Conservation (phyloP, 1,139 yeast species). For the Trichomonascaceae sp. region DNA sequence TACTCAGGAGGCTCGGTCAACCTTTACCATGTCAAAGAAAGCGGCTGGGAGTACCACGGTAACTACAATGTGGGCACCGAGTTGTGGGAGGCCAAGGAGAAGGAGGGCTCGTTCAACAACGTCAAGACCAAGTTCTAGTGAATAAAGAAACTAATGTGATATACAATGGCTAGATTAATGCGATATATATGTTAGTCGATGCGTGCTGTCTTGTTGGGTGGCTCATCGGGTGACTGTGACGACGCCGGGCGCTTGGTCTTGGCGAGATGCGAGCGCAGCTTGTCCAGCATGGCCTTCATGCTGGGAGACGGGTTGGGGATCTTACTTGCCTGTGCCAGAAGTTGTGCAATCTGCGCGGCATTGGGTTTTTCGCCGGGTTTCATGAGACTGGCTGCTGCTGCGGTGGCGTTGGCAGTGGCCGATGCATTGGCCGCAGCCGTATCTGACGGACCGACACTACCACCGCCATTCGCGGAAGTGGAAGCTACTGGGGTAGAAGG, state of each 20-base stretch:
- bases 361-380: constrained; percentile 4
- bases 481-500: constrained; percentile 1
- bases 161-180: constrained; percentile 3
- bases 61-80: constrained; percentile 84
- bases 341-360: constrained; percentile 22
- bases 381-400: constrained; percentile 2
- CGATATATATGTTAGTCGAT: constrained; percentile 4
- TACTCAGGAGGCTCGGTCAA: constrained; percentile 96
- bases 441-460: background rate
- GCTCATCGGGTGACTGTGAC: constrained; percentile 7
- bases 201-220: constrained; percentile 11
- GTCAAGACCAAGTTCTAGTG: constrained; percentile 34
- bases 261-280: constrained; percentile 23
- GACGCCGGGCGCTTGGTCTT: constrained; percentile 12
- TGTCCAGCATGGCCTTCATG: constrained; percentile 23
- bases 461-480: constrained; percentile 1
- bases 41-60: constrained; percentile 95
- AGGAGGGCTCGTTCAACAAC: constrained; percentile 83
- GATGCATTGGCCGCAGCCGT: constrained; percentile 1
- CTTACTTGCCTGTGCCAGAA: constrained; percentile 25
- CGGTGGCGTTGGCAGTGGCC: constrained; percentile 3
- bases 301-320: constrained; percentile 26
- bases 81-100: constrained; percentile 83
- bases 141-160: too few species aligned
- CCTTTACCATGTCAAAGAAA: constrained; percentile 81